Base-by-base conservation (phyloP, 257 asterid species). In the Paraleonurus japonicus region DNA sequence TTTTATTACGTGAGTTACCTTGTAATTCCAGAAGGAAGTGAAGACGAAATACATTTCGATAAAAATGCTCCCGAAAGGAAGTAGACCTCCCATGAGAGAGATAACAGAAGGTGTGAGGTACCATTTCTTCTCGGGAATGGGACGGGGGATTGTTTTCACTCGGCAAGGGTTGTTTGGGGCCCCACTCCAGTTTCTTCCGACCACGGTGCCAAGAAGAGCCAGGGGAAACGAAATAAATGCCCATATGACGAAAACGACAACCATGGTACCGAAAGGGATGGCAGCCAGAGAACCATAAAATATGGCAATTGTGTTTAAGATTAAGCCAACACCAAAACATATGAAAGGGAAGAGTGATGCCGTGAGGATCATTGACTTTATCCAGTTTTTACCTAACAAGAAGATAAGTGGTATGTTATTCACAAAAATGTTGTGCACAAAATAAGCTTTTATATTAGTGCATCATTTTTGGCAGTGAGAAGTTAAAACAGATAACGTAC, bases 11-110 rank as follows among this genome's bases (percentile, higher is more conserved):
- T 45, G 0, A 30, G 13, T 65, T 79, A 90, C 96, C 96, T 90
- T 88, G 88, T 90, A 88, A 79, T 90, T 90, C 95, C 96, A 90
- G 88, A 90, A 90, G 81, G 96, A 90, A 59, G 96, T 88, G 92
- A 90, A 90, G 80, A 90, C 96, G 33, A 90, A 90, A 68, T 88
- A 90, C 95, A 90, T 90, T 82, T 90, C 95, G 37, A 90, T 90
- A 57, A 90, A 90, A 73, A 90, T 90, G 88, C 95, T 90, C 55
- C 95, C 96, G 26, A 90, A 90, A 35, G 96, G 95, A 75, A 90
- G 95, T 62, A 90, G 81, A 65, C 96, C 96, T 70, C 96, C 95
- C 96, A 90, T 88, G 78, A 90, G 86, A 59, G 96, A 82, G 73
- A 90, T 81, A 35, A 90, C 73, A 4, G 89, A 83, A 39, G 96